phyloP scores from a whole-genome alignment of 2,329 filamentous ascomycete genomes.

The Aspergillus pseudonomiae region DNA sequence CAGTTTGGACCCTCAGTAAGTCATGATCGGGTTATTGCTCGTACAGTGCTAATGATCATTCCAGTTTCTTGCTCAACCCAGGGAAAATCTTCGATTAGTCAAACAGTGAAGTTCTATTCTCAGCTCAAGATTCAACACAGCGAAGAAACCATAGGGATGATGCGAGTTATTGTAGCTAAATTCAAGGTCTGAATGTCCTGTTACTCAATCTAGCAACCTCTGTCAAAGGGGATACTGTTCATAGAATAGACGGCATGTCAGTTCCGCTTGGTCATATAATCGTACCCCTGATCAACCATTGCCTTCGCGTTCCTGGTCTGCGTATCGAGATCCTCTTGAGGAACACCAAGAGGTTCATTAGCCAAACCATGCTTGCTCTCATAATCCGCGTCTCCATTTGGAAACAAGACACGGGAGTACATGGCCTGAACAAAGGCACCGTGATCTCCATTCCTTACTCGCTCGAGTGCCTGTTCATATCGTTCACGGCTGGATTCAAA shows the following conservation, averaged over 20 bases:
- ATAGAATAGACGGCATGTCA: neutral
- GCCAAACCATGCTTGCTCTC: slow-evolving; percentile 42
- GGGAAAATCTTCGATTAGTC: neutral
- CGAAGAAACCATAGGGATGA: neutral
- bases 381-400: slow-evolving; percentile 42
- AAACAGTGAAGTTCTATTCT: neutral
- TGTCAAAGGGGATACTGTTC: neutral
- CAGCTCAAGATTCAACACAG: neutral
- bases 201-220: neutral
- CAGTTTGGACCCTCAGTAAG: slow-evolving; percentile 79
- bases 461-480: slow-evolving; percentile 49
- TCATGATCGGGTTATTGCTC: slow-evolving; percentile 36
- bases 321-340: slow-evolving; percentile 59
- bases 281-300: neutral
- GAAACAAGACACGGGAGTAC: slow-evolving; percentile 58
- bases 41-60: neutral
- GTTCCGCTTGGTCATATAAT: neutral
- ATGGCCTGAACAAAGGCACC: slow-evolving; percentile 53
- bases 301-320: neutral
- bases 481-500: slow-evolving; percentile 52
- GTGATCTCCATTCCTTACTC: slow-evolving; percentile 46
- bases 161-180: neutral
- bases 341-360: slow-evolving; percentile 59
- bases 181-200: neutral
- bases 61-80: neutral